Evolutionary conservation across 257 asterid genomes (phyloP), one percentile per base, ranked within the genome.

Genomic region (Solanum acaule): DNA sequence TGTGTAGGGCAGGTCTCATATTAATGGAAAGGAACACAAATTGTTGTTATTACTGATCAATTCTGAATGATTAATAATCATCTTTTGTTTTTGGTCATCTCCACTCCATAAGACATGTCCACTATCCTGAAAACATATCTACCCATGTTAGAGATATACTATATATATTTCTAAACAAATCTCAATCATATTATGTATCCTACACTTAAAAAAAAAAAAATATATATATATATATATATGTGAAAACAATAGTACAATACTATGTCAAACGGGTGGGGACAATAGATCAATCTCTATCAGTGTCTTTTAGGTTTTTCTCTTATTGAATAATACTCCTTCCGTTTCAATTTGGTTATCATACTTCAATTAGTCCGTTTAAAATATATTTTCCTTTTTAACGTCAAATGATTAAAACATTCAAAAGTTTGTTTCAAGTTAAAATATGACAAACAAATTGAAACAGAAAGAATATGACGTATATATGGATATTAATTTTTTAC

Each of bases 1-100:
- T 70, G 11, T 89, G 91, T 90, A 75, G 90, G 90, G 82, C 90
- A 89, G 87, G 87, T 83, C 15, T 72, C 34, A 22, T 89, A 92
- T 91, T 89, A 90, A 88, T 92, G 93, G 92, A 91, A 93, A 72
- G n/a, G 95, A 90, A 89, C 91, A 90, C 89, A 92, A 91, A 38
- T 71, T 70, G 77, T 70, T 90, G 94, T 75, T 92, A 34, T 18
- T 73, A 20, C 27, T 73, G 92, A 68, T 89, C 91, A 89, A 88
- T 86, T 84, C 93, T 63, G 93, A 65, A 89, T 93, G 94, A 91
- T 93, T 93, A 73, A 77, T 77, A 77, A 89, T 88, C 29, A 90
- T 87, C 88, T 87, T 91, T 67, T 92, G 95, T 89, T 94, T 93
- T 59, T 91, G 95, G 73, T 93, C 98, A 83, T 92, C 96, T 88